Evolutionary conservation across 2,329 filamentous ascomycete genomes (phyloP), one percentile per base, ranked within the genome.

Genomic region (Colletotrichum godetiae): DNA sequence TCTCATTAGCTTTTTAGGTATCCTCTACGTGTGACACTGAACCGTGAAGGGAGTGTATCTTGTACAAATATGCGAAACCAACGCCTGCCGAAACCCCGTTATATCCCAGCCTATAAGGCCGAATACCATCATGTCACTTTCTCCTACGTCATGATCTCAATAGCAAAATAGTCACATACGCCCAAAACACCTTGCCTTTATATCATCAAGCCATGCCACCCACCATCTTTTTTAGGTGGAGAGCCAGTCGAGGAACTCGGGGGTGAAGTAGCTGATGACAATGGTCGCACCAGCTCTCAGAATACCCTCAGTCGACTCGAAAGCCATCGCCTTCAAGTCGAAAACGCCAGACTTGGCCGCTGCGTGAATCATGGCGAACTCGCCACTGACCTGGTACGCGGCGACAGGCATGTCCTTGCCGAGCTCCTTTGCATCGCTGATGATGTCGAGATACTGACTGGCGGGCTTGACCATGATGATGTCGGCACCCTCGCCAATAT

Each of bases 381-480:
- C 97, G 77, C 97, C 97, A 79, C 94, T 97, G 72, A 99, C 97
- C 82, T 99, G 97, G 83, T 99, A 99, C 27, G 97, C 96, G 1
- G 97, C 96, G 46, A 99, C 89, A 2, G 97, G 97, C 82, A 98
- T 88, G 82, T 98, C 95, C 81, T 92, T 93, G 72, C 94, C 96
- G 67, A 98, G 89, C 67, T 98, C 95, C 87, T 98, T 98, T 66
- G 97, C 97, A 80, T 99, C 97, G 77, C 94, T 95, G 82, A 99
- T 98, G 79, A 99, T 98, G 84, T 99, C 97, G 58, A 99, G 89
- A 82, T 98, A 99, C 83, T 96, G 95, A 78, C 94, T 94, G 11
- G 97, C 97, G 2, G 97, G 97, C 88, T 99, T 99, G 75, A 99
- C 97, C 96, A 99, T 98, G 84, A 99, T 98, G 77, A 98, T 95